Percentiles rank a stretch among this genome's conserved stretches.
phyloP scores from a whole-genome alignment of 208 protist species.

The Histomonas meleagridis region DNA sequence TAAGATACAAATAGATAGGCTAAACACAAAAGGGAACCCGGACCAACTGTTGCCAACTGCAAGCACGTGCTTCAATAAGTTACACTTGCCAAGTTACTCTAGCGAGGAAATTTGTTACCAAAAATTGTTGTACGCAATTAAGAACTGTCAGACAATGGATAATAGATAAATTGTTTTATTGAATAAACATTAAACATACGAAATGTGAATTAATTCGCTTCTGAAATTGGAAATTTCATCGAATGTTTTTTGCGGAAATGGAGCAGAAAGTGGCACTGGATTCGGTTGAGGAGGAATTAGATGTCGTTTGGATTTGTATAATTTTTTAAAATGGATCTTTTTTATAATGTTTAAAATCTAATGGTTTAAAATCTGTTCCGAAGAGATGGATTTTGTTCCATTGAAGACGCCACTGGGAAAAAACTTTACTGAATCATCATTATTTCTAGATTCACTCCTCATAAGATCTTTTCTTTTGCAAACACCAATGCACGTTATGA shows the following conservation, averaged over 20 bases:
- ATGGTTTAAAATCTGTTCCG: neutral
- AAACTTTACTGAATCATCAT: neutral
- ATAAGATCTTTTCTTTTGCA: neutral
- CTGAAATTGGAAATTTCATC: no score
- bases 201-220: no score
- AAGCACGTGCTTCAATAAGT: neutral
- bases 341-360: no score
- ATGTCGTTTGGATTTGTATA: no score
- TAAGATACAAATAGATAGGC: neutral
- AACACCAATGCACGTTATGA: neutral
- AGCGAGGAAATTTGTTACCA: neutral
- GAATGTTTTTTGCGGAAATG: no score
- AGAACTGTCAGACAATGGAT: neutral
- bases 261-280: no score
- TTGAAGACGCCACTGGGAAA: neutral
- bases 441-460: neutral
- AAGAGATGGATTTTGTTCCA: constrained; percentile 1
- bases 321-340: no score
- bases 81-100: neutral
- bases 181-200: no score
- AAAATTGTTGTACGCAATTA: neutral
- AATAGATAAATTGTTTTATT: no score
- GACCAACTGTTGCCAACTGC: neutral
- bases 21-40: neutral
- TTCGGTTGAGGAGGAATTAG: no score